Evolutionary conservation across 768 basidiomycete species (phyloP), one percentile per base, ranked within the genome.

Genomic region (Albatrellus ellisii): DNA sequence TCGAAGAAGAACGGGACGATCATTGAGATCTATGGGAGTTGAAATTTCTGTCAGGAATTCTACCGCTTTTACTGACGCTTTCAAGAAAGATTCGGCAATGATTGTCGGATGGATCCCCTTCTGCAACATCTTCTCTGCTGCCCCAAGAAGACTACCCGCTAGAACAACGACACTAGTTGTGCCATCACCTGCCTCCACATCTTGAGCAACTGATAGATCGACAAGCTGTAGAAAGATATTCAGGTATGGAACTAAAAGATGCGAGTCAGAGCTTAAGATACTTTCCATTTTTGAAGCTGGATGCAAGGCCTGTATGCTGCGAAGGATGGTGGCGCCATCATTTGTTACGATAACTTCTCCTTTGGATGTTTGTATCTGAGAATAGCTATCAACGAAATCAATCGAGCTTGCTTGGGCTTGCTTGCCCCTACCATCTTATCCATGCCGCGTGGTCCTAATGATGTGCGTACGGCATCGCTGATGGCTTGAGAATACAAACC

Each of bases 201-300:
- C 95, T 69, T 99, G 95, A 12, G 95, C 95, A 28, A 86, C 87
- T 27, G 94, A 97, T 18, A 99, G 69, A 65, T 99, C 94, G 43
- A 99, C 95, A 32, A 99, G 75, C 94, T 97, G 54, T 47, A 49
- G 29, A 44, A 26, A 28, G 21, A 15, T 10, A n/a, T 4, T 18
- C 25, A 7, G 15, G 18, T 21, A 27, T 43, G 34, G 3, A n/a
- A 15, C 15, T 10, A 32, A 48, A 33, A 51, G 44, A 26, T 28
- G 22, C 25, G 22, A 41, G 22, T 26, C 18, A n/a, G 4, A 28
- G 12, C 21, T 8, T 12, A 15, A 34, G 33, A n/a, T 26, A 79
- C 94, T n/a, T n/a, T n/a, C n/a, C 95, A 99, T 99, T 65, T 94
- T 89, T 22, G 95, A 95, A 28, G 95, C 94, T 31, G 95, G 95